A percentile compares a stretch with the other conserved stretches of the same genome.
Evolutionary conservation across 306 rosid species (phyloP).

Genomic region (Biancaea sappan): DNA sequence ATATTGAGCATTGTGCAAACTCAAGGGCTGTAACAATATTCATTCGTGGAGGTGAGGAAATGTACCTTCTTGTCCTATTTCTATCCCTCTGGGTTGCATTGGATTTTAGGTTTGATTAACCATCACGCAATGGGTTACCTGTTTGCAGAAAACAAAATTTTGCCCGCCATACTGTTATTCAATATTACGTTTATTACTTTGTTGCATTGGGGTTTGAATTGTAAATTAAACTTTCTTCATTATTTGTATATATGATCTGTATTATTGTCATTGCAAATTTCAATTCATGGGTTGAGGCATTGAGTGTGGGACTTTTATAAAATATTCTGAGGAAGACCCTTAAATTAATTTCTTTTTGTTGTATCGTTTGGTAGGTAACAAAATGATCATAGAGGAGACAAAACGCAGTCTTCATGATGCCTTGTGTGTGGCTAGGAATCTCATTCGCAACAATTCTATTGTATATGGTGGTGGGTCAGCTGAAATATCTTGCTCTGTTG

Average conservation of each 20-base stretch:
- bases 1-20: slow-evolving; percentile 98
- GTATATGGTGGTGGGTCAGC: slow-evolving; percentile 99
- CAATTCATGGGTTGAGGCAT: not conserved
- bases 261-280: not conserved
- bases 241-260: not conserved
- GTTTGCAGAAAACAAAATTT: not conserved
- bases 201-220: not conserved
- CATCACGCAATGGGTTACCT: not conserved
- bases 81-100: not conserved
- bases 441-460: slow-evolving; percentile 92
- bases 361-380: slow-evolving; percentile 70
- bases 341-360: not conserved
- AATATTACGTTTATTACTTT: no score
- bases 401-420: slow-evolving; percentile 97
- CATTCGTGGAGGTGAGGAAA: slow-evolving; percentile 81
- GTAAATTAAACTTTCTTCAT: not conserved
- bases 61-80: not conserved
- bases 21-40: slow-evolving; percentile 92
- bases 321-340: not conserved
- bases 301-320: not conserved
- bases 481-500: slow-evolving; percentile 85
- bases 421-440: slow-evolving; percentile 95
- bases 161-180: not conserved
- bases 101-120: not conserved
- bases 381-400: slow-evolving; percentile 98